These are phyloP conservation scores for Selaginella moellendorffii DNA, from an alignment of 75 land plant genomes.

Conservation along the genomic window DNA sequence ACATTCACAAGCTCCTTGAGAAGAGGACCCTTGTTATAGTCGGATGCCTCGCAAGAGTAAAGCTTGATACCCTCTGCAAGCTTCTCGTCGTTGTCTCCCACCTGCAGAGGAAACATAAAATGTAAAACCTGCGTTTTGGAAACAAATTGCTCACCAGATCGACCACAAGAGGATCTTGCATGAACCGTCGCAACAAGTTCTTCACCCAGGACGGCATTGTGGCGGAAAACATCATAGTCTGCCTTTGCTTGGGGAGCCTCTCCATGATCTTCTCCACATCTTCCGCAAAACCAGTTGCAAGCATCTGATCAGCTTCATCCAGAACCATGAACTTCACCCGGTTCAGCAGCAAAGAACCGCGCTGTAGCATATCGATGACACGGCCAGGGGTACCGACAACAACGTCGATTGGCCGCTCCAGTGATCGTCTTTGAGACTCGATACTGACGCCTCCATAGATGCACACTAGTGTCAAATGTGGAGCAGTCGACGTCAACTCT, in stretches of 20 bases:
- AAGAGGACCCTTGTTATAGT: conserved; percentile 45
- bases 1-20: conserved; percentile 45
- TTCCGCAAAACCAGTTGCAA: conserved; percentile 96
- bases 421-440: conserved; percentile 44
- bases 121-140: background rate
- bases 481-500: conserved; percentile 83
- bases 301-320: conserved; percentile 98
- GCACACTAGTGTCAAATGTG: conserved; percentile 66
- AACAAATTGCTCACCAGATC: conserved; percentile 82
- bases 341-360: conserved; percentile 39
- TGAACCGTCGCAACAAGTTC: conserved; percentile 63
- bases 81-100: conserved; percentile 81
- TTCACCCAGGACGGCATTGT: conserved; percentile 98
- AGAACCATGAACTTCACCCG: conserved; percentile 73
- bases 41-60: conserved; percentile 36
- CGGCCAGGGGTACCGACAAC: conserved; percentile 98
- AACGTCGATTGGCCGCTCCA: conserved; percentile 73
- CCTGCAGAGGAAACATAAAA: conserved; percentile 25
- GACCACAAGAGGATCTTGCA: conserved; percentile 73
- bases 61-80: conserved; percentile 78
- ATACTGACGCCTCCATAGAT: conserved; percentile 95
- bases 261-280: conserved; percentile 76
- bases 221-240: conserved; percentile 97
- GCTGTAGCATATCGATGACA: conserved; percentile 61
- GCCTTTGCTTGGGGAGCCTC: conserved; percentile 55